These are phyloP conservation scores for Solanum medicagineum DNA, from an alignment of 257 asterid genomes.

Conservation along the genomic window DNA sequence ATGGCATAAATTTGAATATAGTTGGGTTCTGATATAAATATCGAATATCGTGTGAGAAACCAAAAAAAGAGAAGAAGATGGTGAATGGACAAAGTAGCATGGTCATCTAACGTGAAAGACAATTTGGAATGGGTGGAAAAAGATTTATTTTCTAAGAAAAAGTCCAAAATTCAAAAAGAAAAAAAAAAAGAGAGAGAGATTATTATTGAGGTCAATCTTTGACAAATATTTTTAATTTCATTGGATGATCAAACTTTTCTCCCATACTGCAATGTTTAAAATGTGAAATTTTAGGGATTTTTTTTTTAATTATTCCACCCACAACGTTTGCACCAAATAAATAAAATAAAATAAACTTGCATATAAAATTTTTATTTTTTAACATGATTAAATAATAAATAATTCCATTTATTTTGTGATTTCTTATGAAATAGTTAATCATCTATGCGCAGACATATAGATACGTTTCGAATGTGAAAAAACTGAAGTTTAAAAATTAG, in stretches of 20 bases:
- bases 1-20: too few relatives aligned
- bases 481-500: neutral
- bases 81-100: neutral
- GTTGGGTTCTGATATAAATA: accelerated
- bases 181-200: neutral
- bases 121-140: neutral
- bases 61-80: neutral
- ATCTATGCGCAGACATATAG: neutral
- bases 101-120: neutral
- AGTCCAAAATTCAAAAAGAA: neutral
- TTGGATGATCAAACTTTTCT: neutral
- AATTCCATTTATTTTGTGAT: neutral
- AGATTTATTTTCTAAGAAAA: neutral
- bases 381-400: neutral
- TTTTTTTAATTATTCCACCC: neutral
- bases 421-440: neutral
- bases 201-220: neutral
- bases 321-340: neutral
- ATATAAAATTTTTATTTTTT: neutral
- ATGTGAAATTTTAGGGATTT: neutral
- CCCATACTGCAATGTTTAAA: neutral
- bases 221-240: neutral
- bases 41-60: too few relatives aligned
- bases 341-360: neutral
- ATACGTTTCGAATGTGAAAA: neutral